Percentiles rank a stretch among this genome's conserved stretches.
These are phyloP conservation scores for Elaeis guineensis DNA, from an alignment of 176 grass and related monocot species.

Conservation along the genomic window DNA sequence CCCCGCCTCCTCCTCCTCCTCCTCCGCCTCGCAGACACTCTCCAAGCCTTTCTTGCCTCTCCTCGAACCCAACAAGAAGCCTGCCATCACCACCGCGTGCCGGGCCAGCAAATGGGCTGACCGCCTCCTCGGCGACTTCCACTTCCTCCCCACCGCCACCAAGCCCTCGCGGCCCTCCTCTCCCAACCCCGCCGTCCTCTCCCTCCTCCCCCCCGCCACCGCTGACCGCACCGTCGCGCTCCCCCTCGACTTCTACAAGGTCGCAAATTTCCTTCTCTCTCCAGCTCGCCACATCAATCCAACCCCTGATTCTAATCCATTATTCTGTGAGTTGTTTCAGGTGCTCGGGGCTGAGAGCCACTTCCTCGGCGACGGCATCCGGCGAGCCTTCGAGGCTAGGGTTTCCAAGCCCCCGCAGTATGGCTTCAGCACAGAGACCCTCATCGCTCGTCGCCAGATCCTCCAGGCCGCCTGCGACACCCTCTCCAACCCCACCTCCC, in stretches of 20 bases:
- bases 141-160: conserved; percentile 43
- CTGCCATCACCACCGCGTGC: conserved; percentile 25
- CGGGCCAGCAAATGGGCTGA: conserved; percentile 83
- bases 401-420: conserved; percentile 57
- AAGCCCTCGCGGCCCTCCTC: conserved; percentile 14
- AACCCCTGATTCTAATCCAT: background rate
- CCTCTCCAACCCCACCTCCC: conserved; percentile 49
- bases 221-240: conserved; percentile 49
- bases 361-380: conserved; percentile 70
- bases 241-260: conserved; percentile 86
- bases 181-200: conserved; percentile 25
- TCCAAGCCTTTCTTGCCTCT: conserved; percentile 31
- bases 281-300: background rate
- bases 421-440: conserved; percentile 65
- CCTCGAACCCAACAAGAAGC: conserved; percentile 9
- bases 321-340: conserved; percentile 20
- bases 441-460: conserved; percentile 60
- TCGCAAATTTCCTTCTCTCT: conserved; percentile 1
- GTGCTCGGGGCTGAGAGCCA: conserved; percentile 71
- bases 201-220: conserved; percentile 34
- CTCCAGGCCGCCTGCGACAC: conserved; percentile 57
- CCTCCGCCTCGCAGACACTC: background rate
- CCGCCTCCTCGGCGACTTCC: conserved; percentile 85
- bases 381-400: conserved; percentile 59
- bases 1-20: background rate